Evolutionary conservation across 768 basidiomycete genomes (phyloP).

Genomic region (Tulasnella sp.): DNA sequence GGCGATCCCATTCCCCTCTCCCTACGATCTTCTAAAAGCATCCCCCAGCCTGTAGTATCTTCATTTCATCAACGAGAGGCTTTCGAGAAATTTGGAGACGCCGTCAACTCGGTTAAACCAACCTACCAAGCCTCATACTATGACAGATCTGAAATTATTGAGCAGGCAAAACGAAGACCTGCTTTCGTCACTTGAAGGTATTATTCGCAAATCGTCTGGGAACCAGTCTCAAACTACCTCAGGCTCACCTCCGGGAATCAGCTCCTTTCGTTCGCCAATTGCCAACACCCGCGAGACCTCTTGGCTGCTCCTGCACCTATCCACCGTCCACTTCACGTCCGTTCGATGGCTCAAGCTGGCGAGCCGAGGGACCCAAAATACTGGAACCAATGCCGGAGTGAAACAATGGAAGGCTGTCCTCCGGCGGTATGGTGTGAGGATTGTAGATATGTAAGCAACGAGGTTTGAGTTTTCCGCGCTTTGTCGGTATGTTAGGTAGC

Average conservation of each 20-base stretch:
- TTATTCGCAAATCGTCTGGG: not conserved
- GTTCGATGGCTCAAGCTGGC: slow-evolving; percentile 8
- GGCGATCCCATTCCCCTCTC: slow-evolving; percentile 18
- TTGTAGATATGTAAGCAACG: slow-evolving; percentile 10
- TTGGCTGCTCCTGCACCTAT: not conserved
- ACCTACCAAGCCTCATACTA: slow-evolving; percentile 3
- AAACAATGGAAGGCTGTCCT: not conserved
- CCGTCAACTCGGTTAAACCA: not conserved
- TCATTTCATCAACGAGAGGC: not conserved
- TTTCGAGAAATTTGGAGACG: not conserved
- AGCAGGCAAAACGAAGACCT: slow-evolving; percentile 1
- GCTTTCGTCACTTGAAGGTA: not conserved
- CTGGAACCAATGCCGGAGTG: slow-evolving; percentile 17
- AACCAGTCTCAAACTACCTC: not conserved
- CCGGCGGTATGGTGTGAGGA: slow-evolving; percentile 11
- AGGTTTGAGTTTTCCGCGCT: slow-evolving; percentile 12
- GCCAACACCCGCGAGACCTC: slow-evolving; percentile 4
- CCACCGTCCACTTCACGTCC: not conserved
- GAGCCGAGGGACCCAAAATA: slow-evolving; percentile 5
- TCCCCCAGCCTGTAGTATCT: not conserved
- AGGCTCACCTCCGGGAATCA: not conserved
- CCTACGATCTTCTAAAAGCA: not conserved
- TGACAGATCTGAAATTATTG: not conserved
- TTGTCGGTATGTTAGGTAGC: not conserved
- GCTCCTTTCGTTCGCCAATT: not conserved